Evolutionary conservation across 1,139 yeast species (phyloP), one percentile per base, ranked within the genome.

Genomic region (Kurtzmaniella quercitrusa): DNA sequence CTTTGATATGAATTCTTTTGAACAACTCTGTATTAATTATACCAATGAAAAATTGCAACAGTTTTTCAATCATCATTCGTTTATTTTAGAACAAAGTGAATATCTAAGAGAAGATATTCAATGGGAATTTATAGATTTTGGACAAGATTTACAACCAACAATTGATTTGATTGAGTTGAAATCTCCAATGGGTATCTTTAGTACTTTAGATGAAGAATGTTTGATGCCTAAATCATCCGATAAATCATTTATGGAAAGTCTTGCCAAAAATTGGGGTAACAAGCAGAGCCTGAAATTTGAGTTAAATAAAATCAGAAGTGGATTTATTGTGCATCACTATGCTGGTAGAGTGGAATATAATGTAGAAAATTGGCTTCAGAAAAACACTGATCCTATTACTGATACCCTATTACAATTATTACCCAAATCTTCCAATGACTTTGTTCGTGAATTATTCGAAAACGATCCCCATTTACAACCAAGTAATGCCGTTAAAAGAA

Each of bases 31-130:
- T 65, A 94, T 94, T 59, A 94, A 94, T 58, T 93, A 88, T 61
- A 93, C 98, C 41, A 94, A 94, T 63, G 99, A 94, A 64, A 90
- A 88, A 59, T 72, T 94, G 39, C 98, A 94, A 63, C 98, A 94
- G 62, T 93, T 90, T 58, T 94, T 94, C 75, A 94, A 94, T 59
- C 98, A 94, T 62, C 98, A 93, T 63, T 91, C 95, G 79, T 94
- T 94, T 68, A 95, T 91, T 12, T 73, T 94, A 37, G 99, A 94
- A 62, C 99, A 94, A 65, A 91, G 91, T 58, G 98, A 94, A 64
- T 94, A 94, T 57, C 68, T 91, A 48, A 79, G 90, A 46, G 98
- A 94, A 65, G 88, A 90, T 52, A 93, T 94, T 46, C 91, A 88
- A 51, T 94, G 99, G 99, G 85, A 90, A 54, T 94, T 87, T 52